phyloP scores from a whole-genome alignment of 495 filamentous ascomycete genomes.

The Wilcoxina mikolae region DNA sequence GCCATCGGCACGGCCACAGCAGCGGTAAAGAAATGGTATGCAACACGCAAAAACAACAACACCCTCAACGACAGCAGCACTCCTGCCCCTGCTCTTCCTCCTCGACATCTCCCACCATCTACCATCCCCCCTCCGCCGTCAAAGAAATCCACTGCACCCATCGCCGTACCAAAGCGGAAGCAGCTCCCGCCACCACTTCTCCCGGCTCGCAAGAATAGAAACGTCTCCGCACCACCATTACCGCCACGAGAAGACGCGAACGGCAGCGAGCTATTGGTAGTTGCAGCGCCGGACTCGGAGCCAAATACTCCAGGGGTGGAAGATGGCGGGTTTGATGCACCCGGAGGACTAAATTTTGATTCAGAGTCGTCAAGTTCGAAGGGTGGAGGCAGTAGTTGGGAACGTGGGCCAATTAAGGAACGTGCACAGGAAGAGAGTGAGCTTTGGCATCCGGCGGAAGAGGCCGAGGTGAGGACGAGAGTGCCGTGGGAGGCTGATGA shows the following conservation, averaged over 20 bases:
- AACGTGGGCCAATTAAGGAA: not conserved
- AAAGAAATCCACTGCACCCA: slow-evolving; percentile 40
- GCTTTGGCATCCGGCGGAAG: slow-evolving; percentile 25
- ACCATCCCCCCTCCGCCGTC: slow-evolving; percentile 48
- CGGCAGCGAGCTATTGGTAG: slow-evolving; percentile 39
- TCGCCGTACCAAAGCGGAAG: slow-evolving; percentile 39
- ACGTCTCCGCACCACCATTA: slow-evolving; percentile 34
- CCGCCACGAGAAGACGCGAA: slow-evolving; percentile 23
- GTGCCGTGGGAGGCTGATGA: slow-evolving; percentile 25
- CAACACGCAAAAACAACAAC: slow-evolving; percentile 30
- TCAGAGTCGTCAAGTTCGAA: no score
- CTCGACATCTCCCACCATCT: slow-evolving; percentile 58
- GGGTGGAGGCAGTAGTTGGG: not conserved
- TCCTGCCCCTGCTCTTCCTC: slow-evolving; percentile 35
- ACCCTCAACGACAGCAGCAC: slow-evolving; percentile 34
- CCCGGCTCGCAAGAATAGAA: slow-evolving; percentile 27
- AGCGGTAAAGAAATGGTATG: slow-evolving; percentile 64
- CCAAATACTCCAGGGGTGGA: not conserved
- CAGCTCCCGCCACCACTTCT: slow-evolving; percentile 36
- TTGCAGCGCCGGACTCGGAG: slow-evolving; percentile 42
- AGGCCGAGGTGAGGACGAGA: slow-evolving; percentile 23
- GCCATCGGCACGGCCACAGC: slow-evolving; percentile 60
- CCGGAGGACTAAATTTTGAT: no score
- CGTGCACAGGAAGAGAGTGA: slow-evolving; percentile 13
- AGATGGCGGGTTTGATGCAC: not conserved